These are phyloP conservation scores for Blastocystis sp. DNA, from an alignment of 352 stramenopile genomes.

Conservation along the genomic window DNA sequence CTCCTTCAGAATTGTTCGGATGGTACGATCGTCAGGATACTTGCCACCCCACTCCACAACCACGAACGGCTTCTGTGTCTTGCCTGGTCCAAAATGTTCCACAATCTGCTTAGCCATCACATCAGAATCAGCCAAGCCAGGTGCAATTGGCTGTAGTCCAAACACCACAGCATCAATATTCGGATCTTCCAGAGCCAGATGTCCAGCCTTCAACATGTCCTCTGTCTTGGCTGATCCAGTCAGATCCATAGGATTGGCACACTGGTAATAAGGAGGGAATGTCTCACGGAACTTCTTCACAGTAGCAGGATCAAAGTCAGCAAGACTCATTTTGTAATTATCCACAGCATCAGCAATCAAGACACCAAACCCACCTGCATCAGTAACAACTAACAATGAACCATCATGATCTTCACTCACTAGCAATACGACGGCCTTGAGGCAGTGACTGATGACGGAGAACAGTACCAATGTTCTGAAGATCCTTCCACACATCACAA, in stretches of 20 bases:
- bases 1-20: constrained; percentile 16
- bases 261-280: constrained; percentile 20
- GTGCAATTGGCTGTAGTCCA: constrained; percentile 1
- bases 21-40: constrained; percentile 22
- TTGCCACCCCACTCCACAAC: constrained; percentile 40
- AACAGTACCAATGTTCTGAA: constrained; percentile 49
- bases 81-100: constrained; percentile 25
- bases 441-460: constrained; percentile 33
- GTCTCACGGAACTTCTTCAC: constrained; percentile 11
- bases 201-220: background rate
- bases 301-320: constrained; percentile 19
- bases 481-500: constrained; percentile 33
- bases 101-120: constrained; percentile 46
- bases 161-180: constrained; percentile 41
- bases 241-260: constrained; percentile 32
- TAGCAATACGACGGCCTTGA: constrained; percentile 11
- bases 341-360: constrained; percentile 39
- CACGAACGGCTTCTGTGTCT: constrained; percentile 38
- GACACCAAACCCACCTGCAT: constrained; percentile 36
- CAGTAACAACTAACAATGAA: background rate
- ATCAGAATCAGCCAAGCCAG: background rate
- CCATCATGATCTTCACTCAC: background rate
- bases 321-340: constrained; percentile 40
- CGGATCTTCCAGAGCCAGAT: constrained; percentile 21
- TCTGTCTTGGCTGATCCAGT: constrained; percentile 18